Percentiles rank a stretch among this genome's conserved stretches.
These are phyloP conservation scores for Nothomitra cinnamomea DNA, from an alignment of 2,329 filamentous ascomycete species.

Conservation along the genomic window DNA sequence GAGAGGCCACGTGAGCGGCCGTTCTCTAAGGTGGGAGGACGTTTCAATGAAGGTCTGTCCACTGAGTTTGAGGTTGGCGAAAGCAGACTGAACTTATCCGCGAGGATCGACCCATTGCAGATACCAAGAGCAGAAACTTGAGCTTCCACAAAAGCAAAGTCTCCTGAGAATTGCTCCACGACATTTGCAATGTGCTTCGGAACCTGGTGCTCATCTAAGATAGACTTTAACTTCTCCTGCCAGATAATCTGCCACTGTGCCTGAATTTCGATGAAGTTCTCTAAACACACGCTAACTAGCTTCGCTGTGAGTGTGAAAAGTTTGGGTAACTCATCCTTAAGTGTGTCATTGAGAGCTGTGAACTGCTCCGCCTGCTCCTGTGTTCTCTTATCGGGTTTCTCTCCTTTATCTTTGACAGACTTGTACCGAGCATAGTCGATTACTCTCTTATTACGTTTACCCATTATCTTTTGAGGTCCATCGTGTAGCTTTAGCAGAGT, in stretches of 20 bases:
- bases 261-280: slow-evolving; percentile 73
- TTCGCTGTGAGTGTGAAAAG: slow-evolving; percentile 68
- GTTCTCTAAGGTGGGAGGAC: slow-evolving; percentile 34
- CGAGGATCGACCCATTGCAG: slow-evolving; percentile 52
- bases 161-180: slow-evolving; percentile 57
- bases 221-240: slow-evolving; percentile 63
- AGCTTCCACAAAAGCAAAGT: slow-evolving; percentile 61
- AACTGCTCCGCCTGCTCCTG: slow-evolving; percentile 77
- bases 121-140: slow-evolving; percentile 56
- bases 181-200: slow-evolving; percentile 57
- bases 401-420: slow-evolving; percentile 59
- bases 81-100: slow-evolving; percentile 41
- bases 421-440: slow-evolving; percentile 74
- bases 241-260: slow-evolving; percentile 67
- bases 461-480: slow-evolving; percentile 75
- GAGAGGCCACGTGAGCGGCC: slow-evolving; percentile 38
- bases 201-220: slow-evolving; percentile 48
- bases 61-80: slow-evolving; percentile 28
- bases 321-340: slow-evolving; percentile 81
- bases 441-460: slow-evolving; percentile 85
- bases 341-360: slow-evolving; percentile 73
- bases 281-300: slow-evolving; percentile 66
- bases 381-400: slow-evolving; percentile 76
- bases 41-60: slow-evolving; percentile 20
- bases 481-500: slow-evolving; percentile 64